Conservation (phyloP, 1,284 basidiomycete genomes). For the Sphagnurus paluster region DNA sequence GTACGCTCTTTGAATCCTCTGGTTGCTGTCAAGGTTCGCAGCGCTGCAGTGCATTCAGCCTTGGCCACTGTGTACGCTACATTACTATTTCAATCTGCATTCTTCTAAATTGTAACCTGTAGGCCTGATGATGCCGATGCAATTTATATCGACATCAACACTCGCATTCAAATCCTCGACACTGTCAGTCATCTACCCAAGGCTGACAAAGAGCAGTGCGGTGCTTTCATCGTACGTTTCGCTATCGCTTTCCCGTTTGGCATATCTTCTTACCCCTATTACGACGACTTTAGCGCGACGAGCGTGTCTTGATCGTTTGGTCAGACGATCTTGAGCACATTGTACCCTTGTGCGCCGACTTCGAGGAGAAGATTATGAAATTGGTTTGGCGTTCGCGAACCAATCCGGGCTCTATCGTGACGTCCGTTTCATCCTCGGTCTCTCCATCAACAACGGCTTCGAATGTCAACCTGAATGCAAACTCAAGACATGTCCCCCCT, state of each 20-base stretch:
- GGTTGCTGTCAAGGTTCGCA: constrained; percentile 78
- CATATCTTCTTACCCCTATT: constrained; percentile 3
- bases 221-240: constrained; percentile 71
- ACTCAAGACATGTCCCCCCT: constrained; percentile 24
- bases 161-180: constrained; percentile 69
- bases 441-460: constrained; percentile 46
- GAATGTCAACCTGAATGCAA: constrained; percentile 52
- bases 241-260: constrained; percentile 1
- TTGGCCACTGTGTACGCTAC: constrained; percentile 62
- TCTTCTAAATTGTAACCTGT: not conserved
- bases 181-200: constrained; percentile 60
- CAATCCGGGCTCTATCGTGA: constrained; percentile 35
- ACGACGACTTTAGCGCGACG: constrained; percentile 54
- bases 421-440: constrained; percentile 36
- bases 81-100: not conserved
- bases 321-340: constrained; percentile 73
- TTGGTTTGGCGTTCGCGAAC: constrained; percentile 73
- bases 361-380: constrained; percentile 79
- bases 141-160: constrained; percentile 56
- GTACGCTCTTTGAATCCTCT: constrained; percentile 73
- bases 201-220: constrained; percentile 82
- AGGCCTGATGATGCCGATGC: constrained; percentile 53
- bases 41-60: constrained; percentile 80
- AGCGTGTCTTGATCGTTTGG: constrained; percentile 76
- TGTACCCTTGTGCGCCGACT: constrained; percentile 61